phyloP scores from a whole-genome alignment of 768 basidiomycete species.

The Suillus sp. region DNA sequence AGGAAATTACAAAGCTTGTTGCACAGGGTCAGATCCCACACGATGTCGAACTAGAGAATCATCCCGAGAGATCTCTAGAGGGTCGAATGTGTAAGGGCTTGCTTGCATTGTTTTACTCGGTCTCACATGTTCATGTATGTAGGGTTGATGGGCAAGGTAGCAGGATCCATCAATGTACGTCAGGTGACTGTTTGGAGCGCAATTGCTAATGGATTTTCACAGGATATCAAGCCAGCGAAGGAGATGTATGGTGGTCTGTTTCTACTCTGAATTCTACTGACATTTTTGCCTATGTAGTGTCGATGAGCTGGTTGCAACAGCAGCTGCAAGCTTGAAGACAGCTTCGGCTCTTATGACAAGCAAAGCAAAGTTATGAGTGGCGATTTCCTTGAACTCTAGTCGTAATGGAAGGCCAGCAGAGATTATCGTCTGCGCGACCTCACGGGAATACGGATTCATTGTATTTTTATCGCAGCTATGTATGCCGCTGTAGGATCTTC shows the following conservation, averaged over 20 bases:
- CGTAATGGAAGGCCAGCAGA: neutral
- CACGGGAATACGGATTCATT: neutral
- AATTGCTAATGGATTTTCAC: constrained; percentile 15
- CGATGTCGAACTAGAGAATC: constrained; percentile 65
- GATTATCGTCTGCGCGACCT: neutral
- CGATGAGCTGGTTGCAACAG: constrained; percentile 78
- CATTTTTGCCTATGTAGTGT: constrained; percentile 48
- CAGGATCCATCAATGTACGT: constrained; percentile 64
- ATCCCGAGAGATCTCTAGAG: constrained; percentile 65
- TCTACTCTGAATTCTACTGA: constrained; percentile 15
- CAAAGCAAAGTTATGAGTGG: constrained; percentile 51
- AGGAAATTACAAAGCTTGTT: constrained; percentile 61
- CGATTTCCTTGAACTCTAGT: neutral
- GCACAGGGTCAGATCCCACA: constrained; percentile 73
- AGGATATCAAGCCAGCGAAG: constrained; percentile 85
- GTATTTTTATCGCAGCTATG: neutral
- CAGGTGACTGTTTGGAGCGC: neutral
- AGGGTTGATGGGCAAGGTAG: constrained; percentile 84
- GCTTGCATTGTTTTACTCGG: neutral
- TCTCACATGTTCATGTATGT: constrained; percentile 14
- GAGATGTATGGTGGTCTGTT: constrained; percentile 59
- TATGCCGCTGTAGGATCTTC: neutral
- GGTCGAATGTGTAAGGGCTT: constrained; percentile 59
- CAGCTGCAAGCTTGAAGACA: constrained; percentile 55
- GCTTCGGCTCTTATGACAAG: constrained; percentile 44